Evolutionary conservation across 2,329 filamentous ascomycete genomes (phyloP), one percentile per base, ranked within the genome.

Genomic region (Pezicula carpinea): DNA sequence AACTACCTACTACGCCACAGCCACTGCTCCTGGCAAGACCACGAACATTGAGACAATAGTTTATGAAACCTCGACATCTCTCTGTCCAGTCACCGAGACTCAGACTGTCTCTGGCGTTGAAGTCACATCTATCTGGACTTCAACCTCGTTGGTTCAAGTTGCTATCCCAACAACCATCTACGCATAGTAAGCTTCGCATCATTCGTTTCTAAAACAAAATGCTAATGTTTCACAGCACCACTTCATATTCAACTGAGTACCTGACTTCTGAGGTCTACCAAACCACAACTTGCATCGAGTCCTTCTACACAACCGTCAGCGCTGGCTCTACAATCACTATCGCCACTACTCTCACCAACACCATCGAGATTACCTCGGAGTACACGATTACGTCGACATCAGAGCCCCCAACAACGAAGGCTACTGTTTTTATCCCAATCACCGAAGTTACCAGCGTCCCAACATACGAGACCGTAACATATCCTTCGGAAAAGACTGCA

Each of bases 31-130:
- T 15, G 33, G 43, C 2, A 35, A 15, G 7, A 53, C 52, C 2
- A 56, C 53, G 26, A 56, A 58, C 3, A 43, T 66, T 18, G 55
- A 60, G 22, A 62, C 62, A n/a, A 56, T 60, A 11, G 55, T 62
- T 17, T 52, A 62, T 17, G 59, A 31, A 49, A 57, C 33, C 62
- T 60, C 19, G 39, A 76, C 71, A 10, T 66, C 63, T 18, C 59
- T 72, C 13, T 72, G 68, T 56, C 69, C 72, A 4, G 58, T 77
- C 7, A 76, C 72, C 0, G 65, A 71, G 57, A 73, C 71, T 29
- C 69, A 68, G 61, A 73, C 70, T 1, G 46, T 74, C 1, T 64
- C 54, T 21, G 74, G 74, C 22, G 57, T 63, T 34, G 66, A 65
- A 3, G 59, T 69, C 0, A 64, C 68, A 5, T 59, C 49, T 7